phyloP scores from a whole-genome alignment of 1,284 basidiomycete genomes.

The Mycena sp. region DNA sequence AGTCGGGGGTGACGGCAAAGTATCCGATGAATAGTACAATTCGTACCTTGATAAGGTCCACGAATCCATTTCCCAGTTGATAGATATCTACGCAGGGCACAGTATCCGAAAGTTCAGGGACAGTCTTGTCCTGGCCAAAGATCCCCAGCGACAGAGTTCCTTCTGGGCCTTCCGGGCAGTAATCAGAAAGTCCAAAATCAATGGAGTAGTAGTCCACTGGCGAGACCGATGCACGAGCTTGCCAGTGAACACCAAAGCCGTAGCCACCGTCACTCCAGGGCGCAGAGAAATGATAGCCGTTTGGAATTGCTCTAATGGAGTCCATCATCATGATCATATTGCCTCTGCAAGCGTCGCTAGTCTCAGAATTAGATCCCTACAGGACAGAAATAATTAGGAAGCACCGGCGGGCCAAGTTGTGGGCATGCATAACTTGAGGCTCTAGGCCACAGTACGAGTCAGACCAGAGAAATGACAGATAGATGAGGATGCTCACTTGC shows the following conservation, averaged over 20 bases:
- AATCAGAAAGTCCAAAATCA: slow-evolving; percentile 35
- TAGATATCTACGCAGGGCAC: slow-evolving; percentile 37
- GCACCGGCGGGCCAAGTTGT: slow-evolving; percentile 35
- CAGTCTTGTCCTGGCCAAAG: slow-evolving; percentile 31
- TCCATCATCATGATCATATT: slow-evolving; percentile 37
- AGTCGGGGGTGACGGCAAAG: not conserved
- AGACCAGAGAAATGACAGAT: not conserved
- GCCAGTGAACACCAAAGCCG: slow-evolving; percentile 27
- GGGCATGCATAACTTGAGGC: slow-evolving; percentile 36
- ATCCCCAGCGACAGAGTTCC: slow-evolving; percentile 13
- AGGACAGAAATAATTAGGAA: not conserved
- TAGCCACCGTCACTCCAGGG: slow-evolving; percentile 17
- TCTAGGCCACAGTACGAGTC: slow-evolving; percentile 18
- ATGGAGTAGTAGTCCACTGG: slow-evolving; percentile 37
- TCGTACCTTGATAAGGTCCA: not conserved
- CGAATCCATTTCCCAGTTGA: slow-evolving; percentile 34
- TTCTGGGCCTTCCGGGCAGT: not conserved
- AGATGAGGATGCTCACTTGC: no score
- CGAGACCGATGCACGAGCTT: slow-evolving; percentile 30
- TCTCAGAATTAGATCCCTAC: no score
- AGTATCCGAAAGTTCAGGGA: slow-evolving; percentile 33
- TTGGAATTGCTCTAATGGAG: slow-evolving; percentile 29
- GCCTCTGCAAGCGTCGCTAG: slow-evolving; percentile 32
- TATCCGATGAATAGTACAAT: not conserved
- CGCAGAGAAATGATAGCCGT: slow-evolving; percentile 32